These are phyloP conservation scores for Heliocybe sulcata DNA, from an alignment of 1,284 basidiomycete genomes.

Conservation along the genomic window DNA sequence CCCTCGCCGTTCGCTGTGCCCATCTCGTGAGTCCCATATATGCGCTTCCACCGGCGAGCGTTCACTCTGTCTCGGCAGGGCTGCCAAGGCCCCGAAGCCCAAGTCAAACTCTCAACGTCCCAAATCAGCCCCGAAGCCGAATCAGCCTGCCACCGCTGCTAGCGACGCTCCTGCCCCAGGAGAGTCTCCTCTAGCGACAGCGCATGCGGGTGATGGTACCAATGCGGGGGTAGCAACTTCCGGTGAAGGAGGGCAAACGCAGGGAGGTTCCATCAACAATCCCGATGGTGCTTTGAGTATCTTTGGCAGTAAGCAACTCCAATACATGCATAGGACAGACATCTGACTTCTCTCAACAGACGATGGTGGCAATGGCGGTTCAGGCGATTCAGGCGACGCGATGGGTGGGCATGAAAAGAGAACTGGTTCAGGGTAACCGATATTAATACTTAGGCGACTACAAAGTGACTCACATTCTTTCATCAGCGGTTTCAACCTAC, in stretches of 20 bases:
- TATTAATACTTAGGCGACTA: neutral
- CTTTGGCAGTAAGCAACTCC: neutral
- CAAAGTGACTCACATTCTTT: neutral
- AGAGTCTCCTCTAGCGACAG: neutral
- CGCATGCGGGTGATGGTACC: neutral
- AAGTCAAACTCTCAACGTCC: neutral
- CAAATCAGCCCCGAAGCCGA: neutral
- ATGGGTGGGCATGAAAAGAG: neutral
- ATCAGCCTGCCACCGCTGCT: neutral
- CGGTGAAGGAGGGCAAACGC: neutral
- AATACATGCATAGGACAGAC: neutral
- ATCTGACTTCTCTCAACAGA: constrained; percentile 1
- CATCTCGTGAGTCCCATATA: neutral
- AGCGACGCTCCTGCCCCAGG: neutral
- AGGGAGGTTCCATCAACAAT: neutral
- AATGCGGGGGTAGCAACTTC: neutral
- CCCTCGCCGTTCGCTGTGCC: neutral
- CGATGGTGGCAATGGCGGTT: constrained; percentile 18
- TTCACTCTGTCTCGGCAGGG: neutral
- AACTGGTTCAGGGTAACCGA: neutral
- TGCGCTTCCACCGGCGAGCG: neutral
- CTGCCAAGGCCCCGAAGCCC: neutral
- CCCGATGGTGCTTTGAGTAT: constrained; percentile 3
- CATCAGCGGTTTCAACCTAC: neutral
- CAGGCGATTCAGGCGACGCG: constrained; percentile 19